phyloP scores from a whole-genome alignment of 768 basidiomycete genomes.

The Calocera viscosa region DNA sequence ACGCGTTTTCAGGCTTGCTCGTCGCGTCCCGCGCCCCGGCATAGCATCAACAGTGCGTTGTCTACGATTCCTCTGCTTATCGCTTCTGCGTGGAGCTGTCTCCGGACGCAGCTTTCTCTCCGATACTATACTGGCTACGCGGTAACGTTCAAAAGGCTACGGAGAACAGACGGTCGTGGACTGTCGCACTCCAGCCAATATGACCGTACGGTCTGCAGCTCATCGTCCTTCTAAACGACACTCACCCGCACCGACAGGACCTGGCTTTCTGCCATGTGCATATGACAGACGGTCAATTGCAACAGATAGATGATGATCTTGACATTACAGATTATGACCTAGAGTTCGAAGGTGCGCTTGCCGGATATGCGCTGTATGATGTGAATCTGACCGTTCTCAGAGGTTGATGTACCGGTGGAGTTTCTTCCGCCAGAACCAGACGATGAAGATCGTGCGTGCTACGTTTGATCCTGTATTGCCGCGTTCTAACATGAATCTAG shows the following conservation, averaged over 20 bases:
- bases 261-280: neutral
- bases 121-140: no score
- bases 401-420: neutral
- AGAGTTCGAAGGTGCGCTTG: neutral
- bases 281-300: neutral
- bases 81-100: no score
- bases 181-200: neutral
- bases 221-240: neutral
- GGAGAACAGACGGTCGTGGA: neutral
- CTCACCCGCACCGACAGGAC: neutral
- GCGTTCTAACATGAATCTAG: neutral
- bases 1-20: neutral
- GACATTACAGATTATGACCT: neutral
- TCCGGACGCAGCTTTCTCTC: no score
- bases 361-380: no score
- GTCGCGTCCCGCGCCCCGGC: neutral
- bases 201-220: neutral
- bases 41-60: no score
- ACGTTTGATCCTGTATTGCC: neutral
- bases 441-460: neutral
- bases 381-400: neutral
- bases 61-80: no score
- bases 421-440: constrained; percentile 5
- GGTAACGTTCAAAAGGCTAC: no score
- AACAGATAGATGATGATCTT: constrained; percentile 1